phyloP scores from a whole-genome alignment of 129 eudicot species.

The Tagetes patula region DNA sequence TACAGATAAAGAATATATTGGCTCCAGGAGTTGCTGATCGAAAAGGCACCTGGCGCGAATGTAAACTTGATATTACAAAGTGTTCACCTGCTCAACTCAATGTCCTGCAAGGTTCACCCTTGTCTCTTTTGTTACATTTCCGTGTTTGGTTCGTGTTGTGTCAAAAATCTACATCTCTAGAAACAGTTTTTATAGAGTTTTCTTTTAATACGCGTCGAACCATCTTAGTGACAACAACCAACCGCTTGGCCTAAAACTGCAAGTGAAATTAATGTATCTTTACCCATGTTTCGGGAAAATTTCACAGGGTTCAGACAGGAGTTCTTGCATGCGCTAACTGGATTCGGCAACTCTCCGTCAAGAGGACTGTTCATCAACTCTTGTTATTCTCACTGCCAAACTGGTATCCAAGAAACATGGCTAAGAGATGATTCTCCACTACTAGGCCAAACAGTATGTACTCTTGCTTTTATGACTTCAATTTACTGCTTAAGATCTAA shows the following conservation, averaged over 20 bases:
- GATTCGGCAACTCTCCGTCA: constrained; percentile 51
- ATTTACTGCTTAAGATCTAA: constrained; percentile 12
- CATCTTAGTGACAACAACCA: neutral
- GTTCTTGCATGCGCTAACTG: constrained; percentile 58
- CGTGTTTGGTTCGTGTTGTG: too few species aligned
- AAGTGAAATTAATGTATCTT: neutral
- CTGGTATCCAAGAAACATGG: constrained; percentile 93
- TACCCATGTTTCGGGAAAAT: neutral
- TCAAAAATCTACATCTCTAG: too few species aligned
- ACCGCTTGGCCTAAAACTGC: neutral
- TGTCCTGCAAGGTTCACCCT: constrained; percentile 34
- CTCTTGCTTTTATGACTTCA: neutral
- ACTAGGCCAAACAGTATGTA: constrained; percentile 50
- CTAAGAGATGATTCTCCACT: constrained; percentile 66
- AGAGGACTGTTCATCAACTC: constrained; percentile 82
- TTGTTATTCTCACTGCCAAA: constrained; percentile 93
- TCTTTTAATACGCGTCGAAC: too few species aligned
- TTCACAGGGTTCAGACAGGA: constrained; percentile 54
- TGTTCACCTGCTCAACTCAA: constrained; percentile 45
- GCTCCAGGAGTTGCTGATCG: constrained; percentile 43
- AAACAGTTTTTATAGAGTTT: too few species aligned
- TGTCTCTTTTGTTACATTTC: neutral
- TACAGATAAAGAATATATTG: constrained; percentile 39
- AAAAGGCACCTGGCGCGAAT: constrained; percentile 35
- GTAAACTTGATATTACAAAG: constrained; percentile 39